A percentile compares a stretch with the other conserved stretches of the same genome.
Evolutionary conservation across 1,139 yeast species (phyloP).

Genomic region (Candida sp.): DNA sequence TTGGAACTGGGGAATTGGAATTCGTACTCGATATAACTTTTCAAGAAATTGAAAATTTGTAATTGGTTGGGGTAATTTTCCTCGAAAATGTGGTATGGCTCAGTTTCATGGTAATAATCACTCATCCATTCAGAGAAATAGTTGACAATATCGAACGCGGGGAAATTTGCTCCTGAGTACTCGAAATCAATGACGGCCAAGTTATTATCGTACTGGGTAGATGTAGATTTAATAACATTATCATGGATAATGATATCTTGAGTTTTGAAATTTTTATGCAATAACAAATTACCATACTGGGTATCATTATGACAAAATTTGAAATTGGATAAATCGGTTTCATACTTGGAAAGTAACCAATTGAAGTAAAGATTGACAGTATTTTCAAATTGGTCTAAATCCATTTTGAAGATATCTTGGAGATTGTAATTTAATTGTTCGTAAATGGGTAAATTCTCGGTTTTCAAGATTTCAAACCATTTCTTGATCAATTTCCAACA

Average conservation of each 20-base stretch:
- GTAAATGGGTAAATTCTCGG: slow-evolving; percentile 26
- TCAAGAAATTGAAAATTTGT: slow-evolving; percentile 68
- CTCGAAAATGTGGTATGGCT: slow-evolving; percentile 56
- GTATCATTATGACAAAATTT: slow-evolving; percentile 95
- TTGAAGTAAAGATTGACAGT: slow-evolving; percentile 48
- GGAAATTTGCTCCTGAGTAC: slow-evolving; percentile 90
- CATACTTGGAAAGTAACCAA: slow-evolving; percentile 62
- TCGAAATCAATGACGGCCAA: slow-evolving; percentile 95
- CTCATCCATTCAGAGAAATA: slow-evolving; percentile 97
- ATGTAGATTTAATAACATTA: slow-evolving; percentile 25
- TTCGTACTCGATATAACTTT: slow-evolving; percentile 65
- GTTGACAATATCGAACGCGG: slow-evolving; percentile 88
- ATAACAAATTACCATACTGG: slow-evolving; percentile 86
- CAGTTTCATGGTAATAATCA: slow-evolving; percentile 70
- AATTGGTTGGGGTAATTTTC: slow-evolving; percentile 61
- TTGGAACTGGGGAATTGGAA: slow-evolving; percentile 37
- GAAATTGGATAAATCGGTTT: slow-evolving; percentile 41
- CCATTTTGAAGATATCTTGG: slow-evolving; percentile 43
- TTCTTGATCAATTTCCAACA: slow-evolving; percentile 69
- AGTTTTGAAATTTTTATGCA: slow-evolving; percentile 37
- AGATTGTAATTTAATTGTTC: slow-evolving; percentile 24
- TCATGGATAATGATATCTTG: slow-evolving; percentile 32
- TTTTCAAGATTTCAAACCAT: slow-evolving; percentile 65
- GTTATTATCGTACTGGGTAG: slow-evolving; percentile 55
- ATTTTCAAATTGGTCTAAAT: slow-evolving; percentile 47